Base-by-base conservation (phyloP, 2,329 filamentous ascomycete species). In the Cryphonectria nitschkei region DNA sequence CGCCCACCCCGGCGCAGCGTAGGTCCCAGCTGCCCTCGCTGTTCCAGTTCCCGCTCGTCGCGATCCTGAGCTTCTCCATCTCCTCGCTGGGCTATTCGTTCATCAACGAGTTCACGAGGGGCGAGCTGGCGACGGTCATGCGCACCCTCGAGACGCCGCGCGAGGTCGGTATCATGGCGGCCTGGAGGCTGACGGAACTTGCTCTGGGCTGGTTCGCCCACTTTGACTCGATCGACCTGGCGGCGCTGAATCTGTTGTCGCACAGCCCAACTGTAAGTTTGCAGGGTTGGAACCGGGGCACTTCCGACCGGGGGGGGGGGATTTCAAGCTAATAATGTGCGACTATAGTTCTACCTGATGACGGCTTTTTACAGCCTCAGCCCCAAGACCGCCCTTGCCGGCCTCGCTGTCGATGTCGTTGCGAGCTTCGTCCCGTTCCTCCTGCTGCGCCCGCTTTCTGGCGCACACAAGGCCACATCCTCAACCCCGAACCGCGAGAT, bases 351-450 rank as follows among this genome's bases (percentile, higher is more conserved):
- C 73, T 93, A 92, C 78, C 89, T 98, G 60, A 85, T 97, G 39
- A 85, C 86, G 41, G 89, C 89, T 67, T 97, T 97, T 83, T 97
- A 97, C 86, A 81, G 85, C 50, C 86, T 97, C 75, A 86, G 87
- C 37, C 83, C 87, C 37, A 80, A 83, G 68, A 91, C 92, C 0
- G 85, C 90, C 29, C 76, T 89, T 41, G 82, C 87, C 54, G 89
- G 89, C 50, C 86, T 94, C 66, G 79, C 82, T 46, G 91, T 95
- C 76, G 92, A 95, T 76, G 82, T 92, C 67, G 76, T 90, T 71
- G 89, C 93, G 2, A 88, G 89, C 58, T 90, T 90, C 58, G 77
- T 93, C 39, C 94, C 95, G 0, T 95, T 97, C 80, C 85, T 87
- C 72, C 86, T 96, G 60, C 84, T 97, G 68, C 92, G 93, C 66